These are phyloP conservation scores for Phaeosphaeria sp. DNA, from an alignment of 2,329 filamentous ascomycete species.

Conservation along the genomic window DNA sequence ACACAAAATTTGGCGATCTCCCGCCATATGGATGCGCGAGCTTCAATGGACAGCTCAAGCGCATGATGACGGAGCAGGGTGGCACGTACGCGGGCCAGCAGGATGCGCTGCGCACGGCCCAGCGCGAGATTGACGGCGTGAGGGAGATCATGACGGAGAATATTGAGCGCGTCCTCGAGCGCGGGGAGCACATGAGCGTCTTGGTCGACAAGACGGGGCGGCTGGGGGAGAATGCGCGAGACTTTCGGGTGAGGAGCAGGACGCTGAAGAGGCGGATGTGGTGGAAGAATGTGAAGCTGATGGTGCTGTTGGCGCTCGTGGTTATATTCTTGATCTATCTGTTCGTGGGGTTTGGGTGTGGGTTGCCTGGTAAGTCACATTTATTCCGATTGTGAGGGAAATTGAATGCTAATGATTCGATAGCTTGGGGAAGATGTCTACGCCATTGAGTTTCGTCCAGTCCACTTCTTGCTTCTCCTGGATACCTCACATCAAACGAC, in stretches of 20 bases:
- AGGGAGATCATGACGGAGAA: slow-evolving; percentile 94
- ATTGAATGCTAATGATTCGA: slow-evolving; percentile 21
- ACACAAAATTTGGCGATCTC: slow-evolving; percentile 76
- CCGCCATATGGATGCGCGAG: slow-evolving; percentile 89
- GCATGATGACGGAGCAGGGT: slow-evolving; percentile 83
- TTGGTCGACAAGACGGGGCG: slow-evolving; percentile 96
- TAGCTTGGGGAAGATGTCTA: slow-evolving; percentile 49
- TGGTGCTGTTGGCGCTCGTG: slow-evolving; percentile 78
- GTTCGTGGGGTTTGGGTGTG: slow-evolving; percentile 75
- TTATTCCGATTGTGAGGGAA: not conserved
- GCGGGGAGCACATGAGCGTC: slow-evolving; percentile 88
- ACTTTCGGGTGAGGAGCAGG: slow-evolving; percentile 87
- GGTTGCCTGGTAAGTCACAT: slow-evolving; percentile 63
- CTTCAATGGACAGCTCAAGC: slow-evolving; percentile 82
- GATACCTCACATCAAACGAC: not conserved
- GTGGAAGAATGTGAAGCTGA: slow-evolving; percentile 99
- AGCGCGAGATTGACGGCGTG: slow-evolving; percentile 90
- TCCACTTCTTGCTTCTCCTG: not conserved
- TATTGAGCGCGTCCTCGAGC: slow-evolving; percentile 86
- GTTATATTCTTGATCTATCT: slow-evolving; percentile 75
- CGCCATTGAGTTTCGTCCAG: too few relatives aligned
- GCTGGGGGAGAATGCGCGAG: slow-evolving; percentile 83
- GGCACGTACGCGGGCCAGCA: slow-evolving; percentile 73
- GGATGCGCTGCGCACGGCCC: slow-evolving; percentile 83
- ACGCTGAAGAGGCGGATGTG: slow-evolving; percentile 94